phyloP scores from a whole-genome alignment of 2,329 filamentous ascomycete genomes.

The Neonectria magnoliae region DNA sequence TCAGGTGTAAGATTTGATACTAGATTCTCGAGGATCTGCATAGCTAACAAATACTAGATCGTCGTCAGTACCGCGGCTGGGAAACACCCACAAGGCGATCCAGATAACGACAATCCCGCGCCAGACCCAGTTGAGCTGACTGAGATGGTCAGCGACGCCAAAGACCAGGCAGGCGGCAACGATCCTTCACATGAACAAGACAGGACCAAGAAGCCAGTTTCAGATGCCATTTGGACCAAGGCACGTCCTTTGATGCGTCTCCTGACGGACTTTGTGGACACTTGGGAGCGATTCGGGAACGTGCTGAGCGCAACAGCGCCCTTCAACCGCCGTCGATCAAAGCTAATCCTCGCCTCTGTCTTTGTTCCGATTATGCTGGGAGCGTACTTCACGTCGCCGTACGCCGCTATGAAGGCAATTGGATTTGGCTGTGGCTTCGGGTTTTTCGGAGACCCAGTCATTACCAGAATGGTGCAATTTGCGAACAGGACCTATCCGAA shows the following conservation, averaged over 20 bases:
- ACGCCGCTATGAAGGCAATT: slow-evolving; percentile 71
- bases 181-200: slow-evolving; percentile 62
- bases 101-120: slow-evolving; percentile 61
- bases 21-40: not conserved
- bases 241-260: slow-evolving; percentile 77
- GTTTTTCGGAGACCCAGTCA: slow-evolving; percentile 84
- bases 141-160: slow-evolving; percentile 51
- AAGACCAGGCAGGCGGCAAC: slow-evolving; percentile 57
- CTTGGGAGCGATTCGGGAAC: slow-evolving; percentile 62
- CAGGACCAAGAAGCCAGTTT: slow-evolving; percentile 82
- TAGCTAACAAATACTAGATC: slow-evolving; percentile 69
- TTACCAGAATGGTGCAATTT: slow-evolving; percentile 66
- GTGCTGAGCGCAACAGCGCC: slow-evolving; percentile 72
- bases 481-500: slow-evolving; percentile 72
- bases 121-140: slow-evolving; percentile 60
- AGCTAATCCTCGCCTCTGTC: slow-evolving; percentile 63
- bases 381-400: slow-evolving; percentile 65
- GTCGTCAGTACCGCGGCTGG: slow-evolving; percentile 80
- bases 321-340: slow-evolving; percentile 64
- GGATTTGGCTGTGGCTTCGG: slow-evolving; percentile 76
- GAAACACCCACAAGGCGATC: slow-evolving; percentile 76
- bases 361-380: slow-evolving; percentile 62
- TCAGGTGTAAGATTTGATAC: slow-evolving; percentile 40
- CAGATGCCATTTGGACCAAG: slow-evolving; percentile 79
- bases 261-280: slow-evolving; percentile 59